phyloP scores from a whole-genome alignment of 305 asterid species.

The Fraxinus baroniana region DNA sequence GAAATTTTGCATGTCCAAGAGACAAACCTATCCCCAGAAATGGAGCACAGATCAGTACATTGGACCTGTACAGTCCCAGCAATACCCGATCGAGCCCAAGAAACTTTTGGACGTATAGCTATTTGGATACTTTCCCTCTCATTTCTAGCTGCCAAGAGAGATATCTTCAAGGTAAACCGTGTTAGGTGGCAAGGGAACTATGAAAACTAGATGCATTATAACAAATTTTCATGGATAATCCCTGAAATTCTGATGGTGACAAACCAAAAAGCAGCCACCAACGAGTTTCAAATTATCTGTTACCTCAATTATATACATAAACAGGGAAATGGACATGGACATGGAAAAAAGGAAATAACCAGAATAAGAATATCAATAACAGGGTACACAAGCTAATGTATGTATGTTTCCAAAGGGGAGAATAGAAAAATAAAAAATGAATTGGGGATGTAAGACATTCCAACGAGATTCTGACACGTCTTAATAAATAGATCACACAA shows the following conservation, averaged over 20 bases:
- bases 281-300: not conserved
- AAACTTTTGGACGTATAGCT: slow-evolving; percentile 90
- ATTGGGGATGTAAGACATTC: not conserved
- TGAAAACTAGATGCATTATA: slow-evolving; percentile 8
- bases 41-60: slow-evolving; percentile 73
- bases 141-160: slow-evolving; percentile 93
- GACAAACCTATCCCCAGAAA: slow-evolving; percentile 83
- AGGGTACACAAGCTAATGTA: not conserved
- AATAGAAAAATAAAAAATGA: not conserved
- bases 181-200: slow-evolving; percentile 33
- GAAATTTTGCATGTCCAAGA: slow-evolving; percentile 21
- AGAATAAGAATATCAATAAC: not conserved
- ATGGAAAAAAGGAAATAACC: not conserved
- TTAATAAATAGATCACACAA: not conserved
- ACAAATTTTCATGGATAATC: not conserved
- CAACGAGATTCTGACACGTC: not conserved
- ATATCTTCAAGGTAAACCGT: slow-evolving; percentile 63
- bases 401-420: not conserved
- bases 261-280: not conserved
- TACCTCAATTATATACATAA: slow-evolving; percentile 5
- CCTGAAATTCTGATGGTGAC: slow-evolving; percentile 6
- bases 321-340: slow-evolving; percentile 2
- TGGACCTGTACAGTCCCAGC: slow-evolving; percentile 88
- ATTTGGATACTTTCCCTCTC: slow-evolving; percentile 96
- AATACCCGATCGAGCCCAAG: slow-evolving; percentile 73